Percentiles rank a stretch among this genome's conserved stretches.
Evolutionary conservation across 805 yeast genomes (phyloP).

Genomic region (Ogataea pignaliae): DNA sequence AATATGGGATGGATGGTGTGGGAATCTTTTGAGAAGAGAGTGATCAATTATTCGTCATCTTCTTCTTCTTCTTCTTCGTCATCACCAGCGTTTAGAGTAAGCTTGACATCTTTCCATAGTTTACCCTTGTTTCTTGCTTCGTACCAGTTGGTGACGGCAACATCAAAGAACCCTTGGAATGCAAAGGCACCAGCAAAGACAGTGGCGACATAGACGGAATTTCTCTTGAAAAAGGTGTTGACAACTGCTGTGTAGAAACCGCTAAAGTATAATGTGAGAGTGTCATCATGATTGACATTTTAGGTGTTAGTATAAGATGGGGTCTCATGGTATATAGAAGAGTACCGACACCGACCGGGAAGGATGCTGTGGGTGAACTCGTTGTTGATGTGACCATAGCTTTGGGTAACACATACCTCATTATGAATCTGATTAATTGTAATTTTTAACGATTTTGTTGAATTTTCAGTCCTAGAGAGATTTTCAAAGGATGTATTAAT

Average conservation of each 20-base stretch:
- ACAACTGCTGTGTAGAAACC: conserved; percentile 41
- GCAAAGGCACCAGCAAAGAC: conserved; percentile 80
- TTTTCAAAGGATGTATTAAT: too few relatives aligned
- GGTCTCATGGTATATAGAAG: too few relatives aligned
- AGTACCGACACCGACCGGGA: too few relatives aligned
- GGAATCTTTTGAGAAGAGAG: background rate
- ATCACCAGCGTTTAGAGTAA: conserved; percentile 49
- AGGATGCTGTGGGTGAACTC: too few relatives aligned
- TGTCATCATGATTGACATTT: too few relatives aligned
- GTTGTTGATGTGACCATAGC: too few relatives aligned
- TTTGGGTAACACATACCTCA: conserved; percentile 1
- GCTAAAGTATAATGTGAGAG: too few relatives aligned
- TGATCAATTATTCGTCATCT: conserved; percentile 36
- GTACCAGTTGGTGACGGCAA: conserved; percentile 64
- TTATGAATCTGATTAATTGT: too few relatives aligned
- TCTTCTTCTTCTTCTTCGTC: conserved; percentile 60
- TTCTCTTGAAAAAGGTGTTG: conserved; percentile 80
- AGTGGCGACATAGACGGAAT: conserved; percentile 81
- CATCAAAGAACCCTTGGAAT: conserved; percentile 75
- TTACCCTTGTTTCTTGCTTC: conserved; percentile 78
- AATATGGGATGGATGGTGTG: background rate
- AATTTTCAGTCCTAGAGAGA: too few relatives aligned
- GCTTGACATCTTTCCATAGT: conserved; percentile 79
- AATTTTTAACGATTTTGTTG: too few relatives aligned
- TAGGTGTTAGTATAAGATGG: too few relatives aligned